Conservation (phyloP, 225 moss, liverwort and hornwort species). For the Sphagnum tenellum region DNA sequence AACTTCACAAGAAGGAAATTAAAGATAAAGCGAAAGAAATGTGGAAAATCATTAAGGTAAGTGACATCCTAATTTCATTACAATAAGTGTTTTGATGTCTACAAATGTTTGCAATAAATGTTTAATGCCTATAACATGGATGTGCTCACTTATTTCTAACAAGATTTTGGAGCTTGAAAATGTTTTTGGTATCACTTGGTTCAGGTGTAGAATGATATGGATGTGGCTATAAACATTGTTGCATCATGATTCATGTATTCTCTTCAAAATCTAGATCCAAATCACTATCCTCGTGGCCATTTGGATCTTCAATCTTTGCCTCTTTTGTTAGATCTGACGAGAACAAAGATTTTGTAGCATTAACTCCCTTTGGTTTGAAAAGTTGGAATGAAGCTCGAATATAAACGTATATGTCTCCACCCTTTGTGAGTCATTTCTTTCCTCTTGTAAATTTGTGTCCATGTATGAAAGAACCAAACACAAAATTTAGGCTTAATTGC, state of each 20-base stretch:
- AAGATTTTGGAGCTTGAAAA: no score
- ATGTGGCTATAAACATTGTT: no score
- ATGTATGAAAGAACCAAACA: background rate
- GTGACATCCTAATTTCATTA: conserved; percentile 2
- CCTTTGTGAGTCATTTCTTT: background rate
- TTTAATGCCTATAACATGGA: no score
- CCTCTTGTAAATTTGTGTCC: background rate
- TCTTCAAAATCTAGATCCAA: no score
- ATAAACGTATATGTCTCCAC: background rate
- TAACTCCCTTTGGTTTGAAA: background rate
- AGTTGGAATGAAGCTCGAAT: background rate
- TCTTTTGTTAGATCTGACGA: no score
- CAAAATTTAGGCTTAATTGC: background rate
- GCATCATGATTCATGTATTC: no score
- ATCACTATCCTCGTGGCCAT: no score
- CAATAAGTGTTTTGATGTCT: no score
- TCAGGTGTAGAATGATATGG: no score
- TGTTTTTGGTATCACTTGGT: no score
- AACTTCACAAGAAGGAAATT: conserved; percentile 90
- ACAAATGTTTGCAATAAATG: background rate
- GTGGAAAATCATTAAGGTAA: conserved; percentile 54
- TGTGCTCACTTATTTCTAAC: no score
- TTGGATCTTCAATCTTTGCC: no score
- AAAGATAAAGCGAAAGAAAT: conserved; percentile 88
- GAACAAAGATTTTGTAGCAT: background rate